Evolutionary conservation across 78 protist genomes (phyloP), one percentile per base, ranked within the genome.

Genomic region (Dictyostelium citrinum): DNA sequence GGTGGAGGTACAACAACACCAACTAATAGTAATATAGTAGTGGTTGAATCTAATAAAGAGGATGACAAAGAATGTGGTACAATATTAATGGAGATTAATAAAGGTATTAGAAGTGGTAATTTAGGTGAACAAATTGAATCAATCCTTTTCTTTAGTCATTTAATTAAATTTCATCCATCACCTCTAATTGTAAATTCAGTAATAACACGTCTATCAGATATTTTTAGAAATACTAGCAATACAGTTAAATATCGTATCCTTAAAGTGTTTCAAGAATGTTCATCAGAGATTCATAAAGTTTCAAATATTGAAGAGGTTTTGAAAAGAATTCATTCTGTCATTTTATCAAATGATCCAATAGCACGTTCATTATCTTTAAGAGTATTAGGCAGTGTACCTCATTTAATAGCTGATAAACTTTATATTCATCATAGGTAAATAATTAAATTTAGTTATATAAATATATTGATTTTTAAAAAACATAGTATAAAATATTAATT

Each of bases 261-360:
- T 1, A 88, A 88, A 74, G 93, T 88, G 10, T 88, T 88, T 78
- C 93, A 88, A 88, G 86, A 88, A 46, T 88, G 93, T 46, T 61
- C 93, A 29, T 8, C 27, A 20, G 93, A 88, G 80, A 60, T 88
- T 27, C 83, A 74, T 39, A 67, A 72, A 29, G 17, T 88, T 10
- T 49, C 80, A 27, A 88, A 78, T 33, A 41, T 78, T 5, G 95
- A 81, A 35, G 95, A 90, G 11, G 90, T 90, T 5, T 35, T 82
- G n/a, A 81, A 82, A 27, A 46, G 95, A 43, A 82, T 90, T 31
- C 95, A 90, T 77, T 75, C 84, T 4, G 90, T 90, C 8, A 71
- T 71, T 24, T 2, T 71, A 22, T 76, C 86, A 35, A 90, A 90
- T 60, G 95, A 90, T 31, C 81, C 90, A 51, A n/a, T 90, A 17